Percentiles rank a stretch among this genome's conserved stretches.
Evolutionary conservation across 768 basidiomycete genomes (phyloP).

Genomic region (Serpula lacrymans): DNA sequence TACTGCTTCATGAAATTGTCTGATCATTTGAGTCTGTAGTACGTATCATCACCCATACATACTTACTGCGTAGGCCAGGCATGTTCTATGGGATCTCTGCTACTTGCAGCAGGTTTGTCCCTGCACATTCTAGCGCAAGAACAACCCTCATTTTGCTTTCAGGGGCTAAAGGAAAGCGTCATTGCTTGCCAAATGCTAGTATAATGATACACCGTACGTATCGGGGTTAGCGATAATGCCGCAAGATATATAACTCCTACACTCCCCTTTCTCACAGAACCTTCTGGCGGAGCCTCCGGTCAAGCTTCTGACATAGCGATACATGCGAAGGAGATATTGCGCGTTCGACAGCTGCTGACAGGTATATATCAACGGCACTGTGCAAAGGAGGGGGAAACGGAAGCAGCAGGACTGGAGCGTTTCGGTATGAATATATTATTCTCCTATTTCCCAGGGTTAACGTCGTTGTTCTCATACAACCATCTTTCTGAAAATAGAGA

Average conservation of each 20-base stretch:
- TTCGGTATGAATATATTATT: slow-evolving; percentile 57
- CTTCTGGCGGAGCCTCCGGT: slow-evolving; percentile 93
- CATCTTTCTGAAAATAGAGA: slow-evolving; percentile 47
- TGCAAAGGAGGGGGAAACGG: slow-evolving; percentile 57
- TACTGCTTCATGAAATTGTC: slow-evolving; percentile 12
- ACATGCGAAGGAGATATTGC: slow-evolving; percentile 93
- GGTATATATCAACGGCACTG: slow-evolving; percentile 90
- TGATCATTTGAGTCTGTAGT: slow-evolving; percentile 39
- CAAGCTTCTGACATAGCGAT: slow-evolving; percentile 98
- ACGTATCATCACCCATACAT: slow-evolving; percentile 92
- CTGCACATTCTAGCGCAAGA: slow-evolving; percentile 8
- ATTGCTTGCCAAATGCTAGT: slow-evolving; percentile 88
- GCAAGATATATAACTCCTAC: slow-evolving; percentile 7
- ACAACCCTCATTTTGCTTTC: slow-evolving; percentile 12
- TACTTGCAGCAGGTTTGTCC: slow-evolving; percentile 73
- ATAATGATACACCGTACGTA: slow-evolving; percentile 97
- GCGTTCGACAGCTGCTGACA: slow-evolving; percentile 80
- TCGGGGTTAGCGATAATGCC: not conserved
- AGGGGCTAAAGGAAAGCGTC: slow-evolving; percentile 86
- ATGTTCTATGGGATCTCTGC: slow-evolving; percentile 92
- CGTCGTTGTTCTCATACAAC: slow-evolving; percentile 11
- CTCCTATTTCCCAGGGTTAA: slow-evolving; percentile 17
- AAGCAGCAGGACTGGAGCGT: slow-evolving; percentile 61
- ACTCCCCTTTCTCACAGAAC: slow-evolving; percentile 53
- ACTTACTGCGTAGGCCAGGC: slow-evolving; percentile 96